These are phyloP conservation scores for Discostella stelligeroides DNA, from an alignment of 108 stramenopile genomes.

Conservation along the genomic window DNA sequence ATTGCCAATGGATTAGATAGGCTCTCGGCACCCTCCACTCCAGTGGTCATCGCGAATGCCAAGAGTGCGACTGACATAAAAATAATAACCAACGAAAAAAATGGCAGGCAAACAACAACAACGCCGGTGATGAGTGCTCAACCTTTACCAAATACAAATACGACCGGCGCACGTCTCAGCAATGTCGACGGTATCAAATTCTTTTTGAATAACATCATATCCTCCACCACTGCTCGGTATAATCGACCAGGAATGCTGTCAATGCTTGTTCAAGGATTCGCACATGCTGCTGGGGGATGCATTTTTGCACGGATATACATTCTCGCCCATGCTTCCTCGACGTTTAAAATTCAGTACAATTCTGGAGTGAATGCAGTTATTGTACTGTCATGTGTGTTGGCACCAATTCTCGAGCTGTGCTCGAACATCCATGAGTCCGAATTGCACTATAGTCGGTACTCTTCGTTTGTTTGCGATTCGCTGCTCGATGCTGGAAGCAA, in stretches of 20 bases:
- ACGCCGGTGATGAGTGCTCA: no score
- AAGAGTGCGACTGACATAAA: background rate
- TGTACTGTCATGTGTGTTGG: constrained; percentile 27
- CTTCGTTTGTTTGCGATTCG: background rate
- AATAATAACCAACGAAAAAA: background rate
- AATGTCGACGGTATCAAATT: background rate
- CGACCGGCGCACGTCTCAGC: no score
- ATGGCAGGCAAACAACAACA: no score
- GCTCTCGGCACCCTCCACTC: constrained; percentile 26
- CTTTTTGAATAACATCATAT: background rate
- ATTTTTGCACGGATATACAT: constrained; percentile 23
- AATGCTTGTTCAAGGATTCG: constrained; percentile 19
- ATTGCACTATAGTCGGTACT: constrained; percentile 19
- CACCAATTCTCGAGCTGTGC: constrained; percentile 25
- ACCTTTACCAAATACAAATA: no score
- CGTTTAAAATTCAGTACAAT: background rate
- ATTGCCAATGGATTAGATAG: constrained; percentile 36
- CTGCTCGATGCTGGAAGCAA: background rate
- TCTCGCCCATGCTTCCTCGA: constrained; percentile 7
- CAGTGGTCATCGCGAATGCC: background rate
- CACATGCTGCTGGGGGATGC: constrained; percentile 17
- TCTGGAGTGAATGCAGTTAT: background rate
- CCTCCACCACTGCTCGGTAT: constrained; percentile 22
- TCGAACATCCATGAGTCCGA: constrained; percentile 24
- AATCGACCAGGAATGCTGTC: constrained; percentile 32